These are phyloP conservation scores for Parietaria judaica DNA, from an alignment of 306 rosid species.

Conservation along the genomic window DNA sequence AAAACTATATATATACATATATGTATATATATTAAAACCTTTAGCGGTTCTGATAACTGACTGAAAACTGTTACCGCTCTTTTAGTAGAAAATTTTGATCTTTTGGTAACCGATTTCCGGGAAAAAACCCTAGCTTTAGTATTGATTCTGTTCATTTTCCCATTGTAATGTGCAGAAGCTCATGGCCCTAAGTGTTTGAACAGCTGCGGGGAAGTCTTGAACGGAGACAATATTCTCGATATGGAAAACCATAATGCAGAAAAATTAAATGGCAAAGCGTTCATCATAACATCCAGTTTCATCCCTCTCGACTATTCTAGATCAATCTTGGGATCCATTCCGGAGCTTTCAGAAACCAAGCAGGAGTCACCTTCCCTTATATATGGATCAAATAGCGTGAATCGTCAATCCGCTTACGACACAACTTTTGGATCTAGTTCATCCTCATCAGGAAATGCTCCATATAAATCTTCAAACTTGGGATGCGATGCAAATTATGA, in stretches of 20 bases:
- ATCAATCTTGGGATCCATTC: constrained; percentile 29
- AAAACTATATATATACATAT: no score
- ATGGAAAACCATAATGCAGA: constrained; percentile 27
- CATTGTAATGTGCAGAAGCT: constrained; percentile 29
- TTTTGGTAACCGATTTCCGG: no score
- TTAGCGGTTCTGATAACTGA: no score
- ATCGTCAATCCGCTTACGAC: constrained; percentile 16
- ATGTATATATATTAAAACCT: no score
- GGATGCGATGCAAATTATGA: constrained; percentile 25
- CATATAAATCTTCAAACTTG: constrained; percentile 23
- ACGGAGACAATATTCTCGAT: constrained; percentile 19
- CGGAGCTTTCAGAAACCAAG: constrained; percentile 33
- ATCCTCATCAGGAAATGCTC: constrained; percentile 26
- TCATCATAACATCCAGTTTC: constrained; percentile 23
- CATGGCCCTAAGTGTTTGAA: constrained; percentile 28
- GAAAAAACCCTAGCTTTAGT: no score
- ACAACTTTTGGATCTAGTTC: constrained; percentile 24
- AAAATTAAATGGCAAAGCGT: constrained; percentile 31
- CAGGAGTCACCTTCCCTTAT: constrained; percentile 22
- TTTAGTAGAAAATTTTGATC: no score
- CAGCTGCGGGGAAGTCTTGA: constrained; percentile 26
- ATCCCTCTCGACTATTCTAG: constrained; percentile 27
- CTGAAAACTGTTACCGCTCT: no score
- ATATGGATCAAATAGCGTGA: constrained; percentile 25
- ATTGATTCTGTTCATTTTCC: not conserved